Base-by-base conservation (phyloP, 202 grass and related monocot species). In the Setaria italica region DNA sequence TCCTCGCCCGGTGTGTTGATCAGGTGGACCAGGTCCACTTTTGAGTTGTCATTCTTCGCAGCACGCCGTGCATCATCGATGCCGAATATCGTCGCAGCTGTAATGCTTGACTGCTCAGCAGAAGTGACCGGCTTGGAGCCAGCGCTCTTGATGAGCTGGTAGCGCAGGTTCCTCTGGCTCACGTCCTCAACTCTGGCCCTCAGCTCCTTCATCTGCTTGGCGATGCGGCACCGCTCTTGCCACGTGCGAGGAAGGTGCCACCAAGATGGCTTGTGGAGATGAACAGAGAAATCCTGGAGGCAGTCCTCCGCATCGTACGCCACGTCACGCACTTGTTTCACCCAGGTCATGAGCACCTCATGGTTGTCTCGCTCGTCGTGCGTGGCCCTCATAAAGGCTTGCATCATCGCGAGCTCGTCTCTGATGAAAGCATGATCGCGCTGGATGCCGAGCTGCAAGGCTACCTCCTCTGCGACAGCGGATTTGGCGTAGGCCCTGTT, bases 251-350 rank as follows among this genome's bases (percentile, higher is more conserved):
- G 41, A 0, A 70, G 2, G 2, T 8, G 9, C 41, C 65, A 68
- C 55, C 35, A 11, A 0, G 64, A 51, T 2, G 67, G 13, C 21
- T 35, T 79, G 0, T 8, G 1, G 3, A 81, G 34, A 63, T 9
- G 68, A 30, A 76, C 0, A 0, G 29, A 11, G 7, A 56, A 85
- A 15, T 76, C 48, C 0, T 85, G 62, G 41, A 85, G 77, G n/a
- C 3, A 33, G 53, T 80, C 84, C 55, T 86, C 84, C 0, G 9
- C 77, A 6, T 80, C 84, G 2, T 86, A 86, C 4, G 77, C 33
- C 4, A 65, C n/a, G 4, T 80, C 77, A 0, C 42, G 56, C 0
- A 86, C 76, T 3, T 86, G 84, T 13, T 86, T 73, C 33, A 80
- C 56, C 84, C 84, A 80, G 16, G 67, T 56, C 68, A 5, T 80